Conservation (phyloP, 2,329 filamentous ascomycete genomes). For the Diplodia scrobiculata region DNA sequence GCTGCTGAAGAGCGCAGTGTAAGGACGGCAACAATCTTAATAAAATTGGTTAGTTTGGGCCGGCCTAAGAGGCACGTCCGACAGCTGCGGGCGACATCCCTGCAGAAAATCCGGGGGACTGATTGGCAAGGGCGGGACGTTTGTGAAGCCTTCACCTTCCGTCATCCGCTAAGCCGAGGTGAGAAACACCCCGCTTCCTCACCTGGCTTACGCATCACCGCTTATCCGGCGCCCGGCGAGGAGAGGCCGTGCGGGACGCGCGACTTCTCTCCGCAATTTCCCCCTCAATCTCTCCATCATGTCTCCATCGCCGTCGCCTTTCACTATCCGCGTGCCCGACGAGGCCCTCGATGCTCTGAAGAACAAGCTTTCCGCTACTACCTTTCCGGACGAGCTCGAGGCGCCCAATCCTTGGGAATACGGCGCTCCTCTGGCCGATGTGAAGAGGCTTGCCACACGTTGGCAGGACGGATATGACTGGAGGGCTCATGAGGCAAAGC, state of each 20-base stretch:
- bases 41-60: not conserved
- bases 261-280: not conserved
- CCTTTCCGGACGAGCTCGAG: constrained; percentile 60
- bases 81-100: not conserved
- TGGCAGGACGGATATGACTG: constrained; percentile 64
- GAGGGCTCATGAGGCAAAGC: constrained; percentile 59
- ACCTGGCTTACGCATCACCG: not conserved
- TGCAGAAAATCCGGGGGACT: not conserved
- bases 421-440: constrained; percentile 61
- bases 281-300: not conserved
- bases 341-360: constrained; percentile 57
- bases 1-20: not conserved
- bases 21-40: no score
- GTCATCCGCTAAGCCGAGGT: not conserved
- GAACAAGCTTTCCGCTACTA: constrained; percentile 57
- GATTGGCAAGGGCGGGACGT: constrained; percentile 2
- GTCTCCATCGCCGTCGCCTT: constrained; percentile 25
- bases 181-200: not conserved
- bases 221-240: not conserved
- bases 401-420: constrained; percentile 56
- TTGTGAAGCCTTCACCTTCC: not conserved
- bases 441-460: constrained; percentile 60
- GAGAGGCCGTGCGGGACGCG: not conserved
- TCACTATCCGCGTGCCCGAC: constrained; percentile 56
- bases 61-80: not conserved